phyloP scores from a whole-genome alignment of 495 filamentous ascomycete genomes.

The Geoglossum glabrum region DNA sequence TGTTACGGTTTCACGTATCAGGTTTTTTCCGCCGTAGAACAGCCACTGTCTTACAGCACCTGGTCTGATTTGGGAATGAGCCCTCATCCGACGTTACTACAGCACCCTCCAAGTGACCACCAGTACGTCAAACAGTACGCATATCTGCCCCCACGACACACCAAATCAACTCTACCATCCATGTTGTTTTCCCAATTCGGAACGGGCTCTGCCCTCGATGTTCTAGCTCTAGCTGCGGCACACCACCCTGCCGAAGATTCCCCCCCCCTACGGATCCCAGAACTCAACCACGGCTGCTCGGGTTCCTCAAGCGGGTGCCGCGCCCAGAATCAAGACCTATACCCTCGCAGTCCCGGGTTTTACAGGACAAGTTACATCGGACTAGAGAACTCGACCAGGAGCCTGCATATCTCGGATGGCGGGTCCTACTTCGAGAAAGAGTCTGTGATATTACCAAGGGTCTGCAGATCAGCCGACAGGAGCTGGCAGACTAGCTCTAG shows the following conservation, averaged over 20 bases:
- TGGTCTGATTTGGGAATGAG: background rate
- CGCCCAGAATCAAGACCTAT: background rate
- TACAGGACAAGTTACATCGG: background rate
- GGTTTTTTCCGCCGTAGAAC: background rate
- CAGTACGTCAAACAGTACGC: background rate
- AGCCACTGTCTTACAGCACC: background rate
- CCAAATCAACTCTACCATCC: background rate
- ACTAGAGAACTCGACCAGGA: background rate
- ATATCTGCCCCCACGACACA: background rate
- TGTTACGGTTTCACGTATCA: background rate
- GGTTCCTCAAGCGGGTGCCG: background rate
- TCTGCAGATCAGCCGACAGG: background rate
- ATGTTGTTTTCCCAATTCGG: slow-evolving; percentile 1
- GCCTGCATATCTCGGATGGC: background rate
- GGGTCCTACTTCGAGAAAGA: background rate
- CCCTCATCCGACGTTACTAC: background rate
- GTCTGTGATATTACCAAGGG: background rate
- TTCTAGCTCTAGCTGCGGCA: background rate
- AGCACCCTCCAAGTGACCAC: background rate
- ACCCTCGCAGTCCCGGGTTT: background rate
- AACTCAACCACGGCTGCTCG: background rate
- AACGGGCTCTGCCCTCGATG: background rate
- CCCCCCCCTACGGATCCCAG: background rate
- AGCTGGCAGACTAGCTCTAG: background rate
- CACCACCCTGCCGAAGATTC: background rate